A percentile compares a stretch with the other conserved stretches of the same genome.
These are phyloP conservation scores for Xylaria arbuscula DNA, from an alignment of 2,329 filamentous ascomycete genomes.

Conservation along the genomic window DNA sequence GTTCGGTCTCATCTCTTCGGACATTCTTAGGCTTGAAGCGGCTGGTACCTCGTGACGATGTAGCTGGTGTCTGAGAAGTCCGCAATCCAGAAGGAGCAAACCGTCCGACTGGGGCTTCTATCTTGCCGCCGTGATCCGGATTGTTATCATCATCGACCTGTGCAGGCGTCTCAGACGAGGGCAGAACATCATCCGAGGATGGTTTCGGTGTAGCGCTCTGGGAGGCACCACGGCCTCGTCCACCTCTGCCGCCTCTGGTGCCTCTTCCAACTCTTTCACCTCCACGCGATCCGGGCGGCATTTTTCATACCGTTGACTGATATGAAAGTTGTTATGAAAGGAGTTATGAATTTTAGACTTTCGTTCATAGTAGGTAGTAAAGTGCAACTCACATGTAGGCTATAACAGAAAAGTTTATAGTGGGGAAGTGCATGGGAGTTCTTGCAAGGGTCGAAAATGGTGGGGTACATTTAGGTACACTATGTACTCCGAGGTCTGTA, in stretches of 20 bases:
- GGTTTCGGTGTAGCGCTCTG: constrained; percentile 27
- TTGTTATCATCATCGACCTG: constrained; percentile 24
- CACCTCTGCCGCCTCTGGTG: constrained; percentile 38
- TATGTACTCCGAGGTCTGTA: no score
- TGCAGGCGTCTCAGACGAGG: constrained; percentile 27
- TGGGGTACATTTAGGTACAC: constrained; percentile 31
- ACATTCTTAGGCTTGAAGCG: constrained; percentile 62
- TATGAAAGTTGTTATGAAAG: neutral
- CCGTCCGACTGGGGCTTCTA: constrained; percentile 29
- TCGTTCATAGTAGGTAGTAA: constrained; percentile 3
- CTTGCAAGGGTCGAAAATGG: constrained; percentile 21
- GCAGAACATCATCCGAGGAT: constrained; percentile 32
- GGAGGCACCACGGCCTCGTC: constrained; percentile 39
- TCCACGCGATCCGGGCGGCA: constrained; percentile 44
- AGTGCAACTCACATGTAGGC: constrained; percentile 24
- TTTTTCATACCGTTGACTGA: constrained; percentile 37
- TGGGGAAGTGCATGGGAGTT: constrained; percentile 37
- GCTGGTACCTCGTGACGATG: constrained; percentile 52
- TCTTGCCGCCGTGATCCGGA: neutral
- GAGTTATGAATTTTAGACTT: constrained; percentile 1
- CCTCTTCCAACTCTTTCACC: constrained; percentile 39
- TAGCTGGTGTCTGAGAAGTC: constrained; percentile 51
- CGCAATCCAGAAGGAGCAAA: constrained; percentile 34
- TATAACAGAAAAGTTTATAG: constrained; percentile 48
- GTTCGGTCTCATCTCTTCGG: constrained; percentile 62